A percentile compares a stretch with the other conserved stretches of the same genome.
These are phyloP conservation scores for Schoenoplectus tabernaemontani DNA, from an alignment of 202 grass and related monocot species.

Conservation along the genomic window DNA sequence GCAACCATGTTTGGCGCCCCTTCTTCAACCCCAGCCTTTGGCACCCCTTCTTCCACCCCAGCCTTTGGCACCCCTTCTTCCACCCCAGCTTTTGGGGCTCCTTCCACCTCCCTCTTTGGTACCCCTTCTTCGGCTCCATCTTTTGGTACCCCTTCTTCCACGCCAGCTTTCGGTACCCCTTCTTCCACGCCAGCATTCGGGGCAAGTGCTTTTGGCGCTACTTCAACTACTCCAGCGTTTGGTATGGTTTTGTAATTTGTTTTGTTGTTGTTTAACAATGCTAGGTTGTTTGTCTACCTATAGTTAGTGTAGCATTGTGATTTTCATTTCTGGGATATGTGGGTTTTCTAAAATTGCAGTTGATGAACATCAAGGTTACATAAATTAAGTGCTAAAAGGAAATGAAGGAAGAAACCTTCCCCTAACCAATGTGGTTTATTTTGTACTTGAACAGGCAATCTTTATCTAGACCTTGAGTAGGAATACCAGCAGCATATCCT, in stretches of 20 bases:
- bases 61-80: conserved; percentile 28
- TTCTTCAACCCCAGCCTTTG: neutral
- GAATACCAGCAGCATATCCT: neutral
- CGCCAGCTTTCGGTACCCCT: conserved; percentile 31
- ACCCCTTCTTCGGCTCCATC: conserved; percentile 4
- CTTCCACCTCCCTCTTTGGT: conserved; percentile 15
- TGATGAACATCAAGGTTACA: neutral
- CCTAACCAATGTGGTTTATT: neutral
- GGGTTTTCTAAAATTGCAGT: neutral
- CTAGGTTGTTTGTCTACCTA: neutral
- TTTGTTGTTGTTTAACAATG: neutral
- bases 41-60: neutral
- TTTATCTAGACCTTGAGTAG: neutral
- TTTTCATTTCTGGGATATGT: neutral
- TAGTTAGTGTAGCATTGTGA: neutral
- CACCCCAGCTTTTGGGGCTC: neutral
- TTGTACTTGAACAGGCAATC: neutral
- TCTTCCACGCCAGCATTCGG: conserved; percentile 20
- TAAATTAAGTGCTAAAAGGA: neutral
- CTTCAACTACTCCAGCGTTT: conserved; percentile 40
- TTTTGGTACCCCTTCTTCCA: conserved; percentile 33
- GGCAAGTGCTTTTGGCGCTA: conserved; percentile 26
- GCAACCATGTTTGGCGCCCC: conserved; percentile 14
- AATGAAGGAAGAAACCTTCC: neutral
- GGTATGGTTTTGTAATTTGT: conserved; percentile 23